Conservation (phyloP, 371 early-diverging fungal species). For the Ordospora pajunii region DNA sequence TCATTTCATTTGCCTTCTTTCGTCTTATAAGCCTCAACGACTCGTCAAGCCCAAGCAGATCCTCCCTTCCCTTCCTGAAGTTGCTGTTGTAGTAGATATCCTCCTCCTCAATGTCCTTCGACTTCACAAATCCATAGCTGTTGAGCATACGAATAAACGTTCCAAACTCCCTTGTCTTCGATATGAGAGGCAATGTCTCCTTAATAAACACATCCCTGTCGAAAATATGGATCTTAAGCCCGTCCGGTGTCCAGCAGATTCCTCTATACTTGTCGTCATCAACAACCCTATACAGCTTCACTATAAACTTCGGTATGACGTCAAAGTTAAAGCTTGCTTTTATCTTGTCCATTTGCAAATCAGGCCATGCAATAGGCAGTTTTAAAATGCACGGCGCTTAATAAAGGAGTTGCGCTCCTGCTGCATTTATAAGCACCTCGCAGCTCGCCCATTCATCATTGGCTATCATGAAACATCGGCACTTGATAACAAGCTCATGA, state of each 20-base stretch:
- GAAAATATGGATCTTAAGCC: constrained; percentile 49
- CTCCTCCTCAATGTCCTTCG: constrained; percentile 52
- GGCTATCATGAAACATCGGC: too few relatives aligned
- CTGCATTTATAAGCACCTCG: too few relatives aligned
- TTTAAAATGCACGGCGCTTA: too few relatives aligned
- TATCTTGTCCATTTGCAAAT: neutral
- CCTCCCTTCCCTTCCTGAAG: constrained; percentile 41
- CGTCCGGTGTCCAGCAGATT: constrained; percentile 57
- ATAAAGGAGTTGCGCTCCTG: too few relatives aligned
- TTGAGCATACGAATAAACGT: constrained; percentile 60
- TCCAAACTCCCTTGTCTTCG: constrained; percentile 60
- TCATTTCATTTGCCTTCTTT: constrained; percentile 15
- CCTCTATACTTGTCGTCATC: constrained; percentile 28
- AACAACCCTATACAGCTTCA: constrained; percentile 53
- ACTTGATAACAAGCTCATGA: neutral
- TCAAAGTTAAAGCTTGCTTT: constrained; percentile 6
- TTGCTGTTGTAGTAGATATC: constrained; percentile 53
- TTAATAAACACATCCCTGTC: constrained; percentile 58
- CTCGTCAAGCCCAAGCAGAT: constrained; percentile 16
- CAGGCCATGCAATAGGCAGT: too few relatives aligned
- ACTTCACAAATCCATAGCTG: constrained; percentile 61
- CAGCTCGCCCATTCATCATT: too few relatives aligned
- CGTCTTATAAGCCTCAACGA: constrained; percentile 7
- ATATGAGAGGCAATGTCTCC: constrained; percentile 48
- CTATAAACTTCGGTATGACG: constrained; percentile 57